Evolutionary conservation across 2,329 filamentous ascomycete genomes (phyloP).

Genomic region (Beauveria caledonica): DNA sequence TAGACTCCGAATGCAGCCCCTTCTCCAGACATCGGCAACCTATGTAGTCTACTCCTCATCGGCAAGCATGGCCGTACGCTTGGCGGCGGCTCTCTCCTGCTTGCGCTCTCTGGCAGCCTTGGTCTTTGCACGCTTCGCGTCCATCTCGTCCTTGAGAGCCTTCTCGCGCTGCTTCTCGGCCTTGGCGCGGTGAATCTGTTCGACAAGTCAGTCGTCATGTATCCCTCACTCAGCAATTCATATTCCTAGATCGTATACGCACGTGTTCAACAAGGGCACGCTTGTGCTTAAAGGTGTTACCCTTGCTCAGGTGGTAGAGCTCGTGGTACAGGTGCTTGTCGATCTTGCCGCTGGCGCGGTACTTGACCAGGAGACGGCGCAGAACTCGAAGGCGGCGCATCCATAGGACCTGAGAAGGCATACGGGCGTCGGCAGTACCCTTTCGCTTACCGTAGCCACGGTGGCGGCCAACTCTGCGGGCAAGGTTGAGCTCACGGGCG

Average conservation of each 20-base stretch:
- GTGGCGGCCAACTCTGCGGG: slow-evolving; percentile 93
- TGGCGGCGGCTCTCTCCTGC: slow-evolving; percentile 81
- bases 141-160: slow-evolving; percentile 98
- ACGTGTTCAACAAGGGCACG: slow-evolving; percentile 99
- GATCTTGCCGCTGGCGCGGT: slow-evolving; percentile 99
- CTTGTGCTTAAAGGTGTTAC: slow-evolving; percentile 99
- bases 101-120: slow-evolving; percentile 99
- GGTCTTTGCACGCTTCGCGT: slow-evolving; percentile 99
- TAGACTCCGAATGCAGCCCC: slow-evolving; percentile 54
- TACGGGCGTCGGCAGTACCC: slow-evolving; percentile 99
- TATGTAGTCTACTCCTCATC: slow-evolving; percentile 49
- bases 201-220: neutral
- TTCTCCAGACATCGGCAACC: slow-evolving; percentile 39
- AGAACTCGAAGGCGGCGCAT: slow-evolving; percentile 99
- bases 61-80: slow-evolving; percentile 78
- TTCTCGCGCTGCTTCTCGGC: slow-evolving; percentile 97
- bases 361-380: slow-evolving; percentile 98
- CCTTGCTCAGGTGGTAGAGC: slow-evolving; percentile 99
- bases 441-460: slow-evolving; percentile 99
- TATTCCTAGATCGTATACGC: slow-evolving; percentile 42
- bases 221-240: neutral
- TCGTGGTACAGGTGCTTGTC: slow-evolving; percentile 99
- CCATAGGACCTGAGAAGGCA: slow-evolving; percentile 97
- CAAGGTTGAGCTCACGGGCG: slow-evolving; percentile 88
- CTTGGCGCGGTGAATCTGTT: slow-evolving; percentile 99